Conservation (phyloP, 176 grass and related monocot species). For the Musa beccarii region DNA sequence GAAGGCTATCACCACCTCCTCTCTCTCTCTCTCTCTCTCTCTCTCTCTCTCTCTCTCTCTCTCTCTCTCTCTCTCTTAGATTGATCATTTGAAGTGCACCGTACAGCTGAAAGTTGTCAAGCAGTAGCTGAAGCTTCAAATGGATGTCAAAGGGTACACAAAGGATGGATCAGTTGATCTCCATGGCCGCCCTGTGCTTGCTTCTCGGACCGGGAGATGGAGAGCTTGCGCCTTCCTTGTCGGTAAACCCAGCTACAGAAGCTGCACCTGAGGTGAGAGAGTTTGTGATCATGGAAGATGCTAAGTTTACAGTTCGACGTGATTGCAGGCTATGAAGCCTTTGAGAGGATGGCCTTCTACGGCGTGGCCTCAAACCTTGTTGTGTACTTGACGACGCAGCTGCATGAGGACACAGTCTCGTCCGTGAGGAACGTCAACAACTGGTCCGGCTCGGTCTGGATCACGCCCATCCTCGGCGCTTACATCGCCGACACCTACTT, state of each 20-base stretch:
- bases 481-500: conserved; percentile 71
- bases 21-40: background rate
- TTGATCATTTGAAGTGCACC: no score
- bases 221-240: conserved; percentile 69
- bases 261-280: no score
- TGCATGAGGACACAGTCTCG: conserved; percentile 60
- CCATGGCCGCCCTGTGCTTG: conserved; percentile 38
- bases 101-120: no score
- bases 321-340: conserved; percentile 51
- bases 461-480: conserved; percentile 60
- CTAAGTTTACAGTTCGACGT: background rate
- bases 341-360: conserved; percentile 87
- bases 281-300: no score
- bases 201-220: conserved; percentile 54
- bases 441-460: conserved; percentile 70
- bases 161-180: conserved; percentile 67
- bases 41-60: background rate
- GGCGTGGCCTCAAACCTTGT: conserved; percentile 73
- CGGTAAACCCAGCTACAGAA: conserved; percentile 15
- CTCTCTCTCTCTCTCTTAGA: background rate
- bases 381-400: conserved; percentile 61
- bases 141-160: conserved; percentile 24
- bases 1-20: background rate
- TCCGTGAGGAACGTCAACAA: conserved; percentile 69
- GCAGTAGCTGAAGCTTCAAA: background rate